Evolutionary conservation across 495 filamentous ascomycete species (phyloP), one percentile per base, ranked within the genome.

Genomic region (Penicillium pancosmium): DNA sequence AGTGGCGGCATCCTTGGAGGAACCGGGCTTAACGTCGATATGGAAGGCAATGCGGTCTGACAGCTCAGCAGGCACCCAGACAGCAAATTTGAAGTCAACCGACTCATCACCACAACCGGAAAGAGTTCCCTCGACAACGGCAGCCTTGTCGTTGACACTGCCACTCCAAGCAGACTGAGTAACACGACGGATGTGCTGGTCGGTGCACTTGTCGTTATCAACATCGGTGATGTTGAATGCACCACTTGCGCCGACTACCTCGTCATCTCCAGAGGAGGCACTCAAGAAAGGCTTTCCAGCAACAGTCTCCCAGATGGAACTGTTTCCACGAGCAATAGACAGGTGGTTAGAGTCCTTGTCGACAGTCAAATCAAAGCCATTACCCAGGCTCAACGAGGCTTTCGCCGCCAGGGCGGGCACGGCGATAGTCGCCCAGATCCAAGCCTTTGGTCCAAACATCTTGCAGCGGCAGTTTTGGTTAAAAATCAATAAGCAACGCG

Each of bases 201-300:
- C 51, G 4, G 60, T 59, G 54, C 66, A 68, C 49, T 68, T 68
- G 44, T 54, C 53, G 3, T 50, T 35, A 35, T 68, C 63, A 5
- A 68, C 58, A n/a, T 66, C 54, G 11, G 56, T 64, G 47, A 68
- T 64, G 40, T 68, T 64, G 60, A 66, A 68, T 50, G 64, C 66
- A 25, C 66, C 66, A 43, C 56, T 66, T 15, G 63, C 58, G 13
- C 38, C 58, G n/a, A 61, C 50, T 33, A 68, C 56, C 12, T 57
- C 23, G 31, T 68, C 66, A 16, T 48, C 33, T 5, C 63, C 66
- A 15, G 63, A 55, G 16, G 63, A 66, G 1, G 66, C 63, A 48
- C 66, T 64, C 21, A 68, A 61, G 46, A 68, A 66, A 4, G 54
- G 15, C 19, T 61, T 23, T 2, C 54, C 46, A 25, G 66, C 46